Base-by-base conservation (phyloP, 441 rosid genomes). In the Cnidoscolus chayamansa region DNA sequence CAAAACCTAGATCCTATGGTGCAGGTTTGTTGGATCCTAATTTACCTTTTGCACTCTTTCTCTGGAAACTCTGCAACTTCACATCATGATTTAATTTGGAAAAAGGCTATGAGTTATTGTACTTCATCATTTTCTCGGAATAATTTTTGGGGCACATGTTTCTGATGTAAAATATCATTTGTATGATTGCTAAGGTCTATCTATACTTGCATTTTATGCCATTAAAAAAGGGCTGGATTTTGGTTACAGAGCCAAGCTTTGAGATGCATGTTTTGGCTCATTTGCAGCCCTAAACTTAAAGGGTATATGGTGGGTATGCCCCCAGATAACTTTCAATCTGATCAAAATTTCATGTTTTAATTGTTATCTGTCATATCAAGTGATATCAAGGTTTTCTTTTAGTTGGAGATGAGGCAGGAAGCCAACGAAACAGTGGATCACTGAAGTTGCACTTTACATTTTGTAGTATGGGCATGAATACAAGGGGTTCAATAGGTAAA, bases 21-120 rank as follows among this genome's bases (percentile, higher is more conserved):
- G 71, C 77, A 48, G 84, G 82, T 78, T 49, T 40, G 56, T 61
- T 25, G 59, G 53, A 43, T 48, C 47, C 25, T 30, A 47, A 8
- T 58, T 47, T 4, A 43, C 2, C 40, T 47, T 31, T 51, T 25
- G 16, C n/a, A 30, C 31, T 58, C 60, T 58, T 58, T 25, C 15
- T 67, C 59, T 50, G 9, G 70, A 67, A 67, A 51, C 15, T 13
- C 15, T n/a, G 19, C 57, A 17, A 32, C 45, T 1, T 67, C 47
- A 31, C 45, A 53, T 51, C 45, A 50, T 51, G 70, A 30, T 67
- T 50, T 67, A 16, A 10, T 32, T 67, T 67, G 10, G 68, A 45
- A 47, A 9, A 65, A 20, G 8, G 68, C 51, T 47, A 40, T 40
- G 54, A 19, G 55, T 20, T 19, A 63, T 43, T 62, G n/a, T 0